These are phyloP conservation scores for Hypoxylon crocopeplum DNA, from an alignment of 495 filamentous ascomycete genomes.

Conservation along the genomic window DNA sequence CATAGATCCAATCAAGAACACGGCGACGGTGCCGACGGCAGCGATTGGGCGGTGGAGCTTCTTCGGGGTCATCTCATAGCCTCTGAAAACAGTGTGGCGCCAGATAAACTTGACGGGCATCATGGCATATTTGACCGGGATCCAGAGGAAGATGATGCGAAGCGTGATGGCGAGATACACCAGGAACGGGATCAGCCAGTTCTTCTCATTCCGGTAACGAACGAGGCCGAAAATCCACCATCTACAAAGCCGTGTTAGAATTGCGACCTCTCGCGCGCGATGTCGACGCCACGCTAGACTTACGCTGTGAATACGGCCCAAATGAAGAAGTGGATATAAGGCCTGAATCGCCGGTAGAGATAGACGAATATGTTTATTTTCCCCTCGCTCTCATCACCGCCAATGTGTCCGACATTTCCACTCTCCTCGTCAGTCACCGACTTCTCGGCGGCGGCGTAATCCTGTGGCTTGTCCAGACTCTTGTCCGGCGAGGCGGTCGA, in stretches of 20 bases:
- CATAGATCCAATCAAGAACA: slow-evolving; percentile 79
- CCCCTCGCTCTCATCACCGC: slow-evolving; percentile 1
- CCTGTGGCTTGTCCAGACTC: slow-evolving; percentile 44
- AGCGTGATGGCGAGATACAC: slow-evolving; percentile 77
- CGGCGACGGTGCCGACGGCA: slow-evolving; percentile 65
- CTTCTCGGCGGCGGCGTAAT: slow-evolving; percentile 43
- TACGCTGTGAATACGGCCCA: slow-evolving; percentile 44
- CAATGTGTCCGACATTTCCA: slow-evolving; percentile 39
- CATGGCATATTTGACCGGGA: slow-evolving; percentile 70
- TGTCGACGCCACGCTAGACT: slow-evolving; percentile 23
- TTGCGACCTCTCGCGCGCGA: slow-evolving; percentile 4
- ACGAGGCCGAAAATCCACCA: slow-evolving; percentile 91
- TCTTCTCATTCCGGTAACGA: slow-evolving; percentile 72
- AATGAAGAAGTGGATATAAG: slow-evolving; percentile 33
- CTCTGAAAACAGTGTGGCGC: slow-evolving; percentile 63
- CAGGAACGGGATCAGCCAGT: slow-evolving; percentile 87
- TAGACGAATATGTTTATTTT: not conserved
- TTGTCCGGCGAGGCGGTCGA: slow-evolving; percentile 45
- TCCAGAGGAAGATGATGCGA: slow-evolving; percentile 74
- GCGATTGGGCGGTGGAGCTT: slow-evolving; percentile 65
- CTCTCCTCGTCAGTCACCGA: slow-evolving; percentile 50
- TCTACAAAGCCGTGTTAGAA: slow-evolving; percentile 49
- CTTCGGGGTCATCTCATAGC: slow-evolving; percentile 65
- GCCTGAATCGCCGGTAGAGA: slow-evolving; percentile 30
- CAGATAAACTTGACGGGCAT: slow-evolving; percentile 71